Conservation (phyloP, 192 early-diverging fungal genomes). For the Entrophospora sp. region DNA sequence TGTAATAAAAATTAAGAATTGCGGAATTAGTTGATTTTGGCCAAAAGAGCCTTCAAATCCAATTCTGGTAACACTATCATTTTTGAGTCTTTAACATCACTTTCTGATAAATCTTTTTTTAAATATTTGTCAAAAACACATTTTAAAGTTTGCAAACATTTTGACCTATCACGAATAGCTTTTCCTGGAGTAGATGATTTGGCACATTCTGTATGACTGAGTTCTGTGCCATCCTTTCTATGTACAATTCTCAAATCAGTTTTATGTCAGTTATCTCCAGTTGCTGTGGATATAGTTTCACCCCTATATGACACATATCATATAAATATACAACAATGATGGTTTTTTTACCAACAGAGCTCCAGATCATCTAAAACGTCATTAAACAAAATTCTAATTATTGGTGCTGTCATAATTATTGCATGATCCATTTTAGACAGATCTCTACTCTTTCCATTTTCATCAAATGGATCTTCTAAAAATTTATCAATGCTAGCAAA, state of each 20-base stretch:
- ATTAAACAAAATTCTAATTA: background rate
- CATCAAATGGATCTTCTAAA: background rate
- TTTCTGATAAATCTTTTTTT: constrained; percentile 2
- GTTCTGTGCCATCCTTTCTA: background rate
- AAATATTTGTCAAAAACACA: constrained; percentile 15
- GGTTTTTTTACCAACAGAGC: background rate
- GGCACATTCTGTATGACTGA: constrained; percentile 17
- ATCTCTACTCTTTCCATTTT: background rate
- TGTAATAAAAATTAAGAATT: too few species aligned
- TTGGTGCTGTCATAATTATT: background rate
- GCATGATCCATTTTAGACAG: constrained; percentile 3
- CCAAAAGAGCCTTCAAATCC: too few species aligned
- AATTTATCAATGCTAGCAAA: constrained; percentile 7
- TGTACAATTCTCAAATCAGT: constrained; percentile 8
- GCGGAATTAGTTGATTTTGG: too few species aligned
- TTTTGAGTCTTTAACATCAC: background rate
- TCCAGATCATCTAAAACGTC: background rate
- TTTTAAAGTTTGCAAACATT: constrained; percentile 13
- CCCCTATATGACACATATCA: background rate
- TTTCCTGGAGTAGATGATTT: background rate
- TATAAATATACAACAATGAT: background rate
- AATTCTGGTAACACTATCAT: too few species aligned
- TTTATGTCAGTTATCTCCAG: background rate
- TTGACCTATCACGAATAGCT: constrained; percentile 9
- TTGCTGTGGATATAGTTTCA: background rate